Evolutionary conservation across 106 monocot genomes (phyloP).

Genomic region (Phalaenopsis aphrodite): DNA sequence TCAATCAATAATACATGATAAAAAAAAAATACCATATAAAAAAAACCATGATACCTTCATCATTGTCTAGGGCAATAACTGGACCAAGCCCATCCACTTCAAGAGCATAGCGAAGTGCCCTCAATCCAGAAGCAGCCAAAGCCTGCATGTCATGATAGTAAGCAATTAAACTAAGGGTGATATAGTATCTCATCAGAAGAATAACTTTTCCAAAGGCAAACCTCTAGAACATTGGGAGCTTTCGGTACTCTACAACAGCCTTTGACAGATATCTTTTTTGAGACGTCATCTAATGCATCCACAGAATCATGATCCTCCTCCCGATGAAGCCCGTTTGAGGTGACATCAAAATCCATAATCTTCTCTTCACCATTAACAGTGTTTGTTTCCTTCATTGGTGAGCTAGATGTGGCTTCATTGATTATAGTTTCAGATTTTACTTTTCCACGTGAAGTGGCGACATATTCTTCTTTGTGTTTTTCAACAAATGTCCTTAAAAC

Average conservation of each 20-base stretch:
- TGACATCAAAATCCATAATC: neutral
- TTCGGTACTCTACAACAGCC: constrained; percentile 32
- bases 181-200: neutral
- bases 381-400: constrained; percentile 12
- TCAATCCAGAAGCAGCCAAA: constrained; percentile 91
- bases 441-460: constrained; percentile 37
- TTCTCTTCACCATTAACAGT: constrained; percentile 18
- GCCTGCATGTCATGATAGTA: constrained; percentile 38
- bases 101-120: constrained; percentile 80
- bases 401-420: constrained; percentile 13
- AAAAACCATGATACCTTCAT: constrained; percentile 49
- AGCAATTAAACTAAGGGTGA: neutral
- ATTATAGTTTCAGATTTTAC: constrained; percentile 23
- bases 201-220: constrained; percentile 6
- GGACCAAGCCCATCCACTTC: constrained; percentile 77
- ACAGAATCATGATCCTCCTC: constrained; percentile 4
- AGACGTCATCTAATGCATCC: constrained; percentile 17
- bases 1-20: neutral
- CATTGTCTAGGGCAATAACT: constrained; percentile 79
- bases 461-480: constrained; percentile 78
- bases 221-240: constrained; percentile 78
- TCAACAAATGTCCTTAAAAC: constrained; percentile 66
- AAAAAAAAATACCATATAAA: neutral
- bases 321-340: constrained; percentile 15
- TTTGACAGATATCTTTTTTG: constrained; percentile 21